phyloP scores from a whole-genome alignment of 257 asterid species.

The Nicotiana sylvestris region DNA sequence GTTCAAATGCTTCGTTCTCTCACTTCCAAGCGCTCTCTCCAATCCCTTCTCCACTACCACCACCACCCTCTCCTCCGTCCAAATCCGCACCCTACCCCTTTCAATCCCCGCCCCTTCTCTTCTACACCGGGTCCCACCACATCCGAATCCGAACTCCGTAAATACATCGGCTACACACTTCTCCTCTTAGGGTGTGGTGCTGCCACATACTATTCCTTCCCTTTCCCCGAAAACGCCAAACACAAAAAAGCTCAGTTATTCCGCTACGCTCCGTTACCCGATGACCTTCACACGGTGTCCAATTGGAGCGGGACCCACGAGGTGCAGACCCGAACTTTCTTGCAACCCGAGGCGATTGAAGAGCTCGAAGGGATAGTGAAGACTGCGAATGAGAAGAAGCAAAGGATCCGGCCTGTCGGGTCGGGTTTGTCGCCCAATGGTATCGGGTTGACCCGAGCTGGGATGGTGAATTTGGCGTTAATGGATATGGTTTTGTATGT shows the following conservation, averaged over 20 bases:
- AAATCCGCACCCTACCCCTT: slow-evolving; percentile 25
- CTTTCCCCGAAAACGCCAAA: slow-evolving; percentile 66
- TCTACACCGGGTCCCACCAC: slow-evolving; percentile 38
- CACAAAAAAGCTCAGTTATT: slow-evolving; percentile 84
- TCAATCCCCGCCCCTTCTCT: slow-evolving; percentile 15
- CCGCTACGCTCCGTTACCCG: slow-evolving; percentile 88
- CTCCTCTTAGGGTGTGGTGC: slow-evolving; percentile 79
- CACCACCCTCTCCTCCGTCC: background rate
- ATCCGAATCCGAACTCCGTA: slow-evolving; percentile 75
- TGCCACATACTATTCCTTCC: slow-evolving; percentile 89
- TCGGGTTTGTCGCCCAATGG: slow-evolving; percentile 94
- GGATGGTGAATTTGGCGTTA: slow-evolving; percentile 91
- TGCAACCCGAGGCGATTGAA: slow-evolving; percentile 64
- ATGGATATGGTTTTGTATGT: slow-evolving; percentile 94
- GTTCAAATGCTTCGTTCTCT: slow-evolving; percentile 50
- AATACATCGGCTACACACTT: slow-evolving; percentile 72
- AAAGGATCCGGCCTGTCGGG: slow-evolving; percentile 85
- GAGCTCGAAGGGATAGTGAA: slow-evolving; percentile 61
- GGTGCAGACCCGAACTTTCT: slow-evolving; percentile 75
- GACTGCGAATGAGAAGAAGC: slow-evolving; percentile 53
- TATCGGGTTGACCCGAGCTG: slow-evolving; percentile 72
- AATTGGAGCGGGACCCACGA: slow-evolving; percentile 99
- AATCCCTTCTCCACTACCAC: slow-evolving; percentile 22
- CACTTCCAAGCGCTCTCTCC: slow-evolving; percentile 49
- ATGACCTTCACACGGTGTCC: slow-evolving; percentile 84